Conservation (phyloP, 1,284 basidiomycete species). For the Ganoderma resinaceum region DNA sequence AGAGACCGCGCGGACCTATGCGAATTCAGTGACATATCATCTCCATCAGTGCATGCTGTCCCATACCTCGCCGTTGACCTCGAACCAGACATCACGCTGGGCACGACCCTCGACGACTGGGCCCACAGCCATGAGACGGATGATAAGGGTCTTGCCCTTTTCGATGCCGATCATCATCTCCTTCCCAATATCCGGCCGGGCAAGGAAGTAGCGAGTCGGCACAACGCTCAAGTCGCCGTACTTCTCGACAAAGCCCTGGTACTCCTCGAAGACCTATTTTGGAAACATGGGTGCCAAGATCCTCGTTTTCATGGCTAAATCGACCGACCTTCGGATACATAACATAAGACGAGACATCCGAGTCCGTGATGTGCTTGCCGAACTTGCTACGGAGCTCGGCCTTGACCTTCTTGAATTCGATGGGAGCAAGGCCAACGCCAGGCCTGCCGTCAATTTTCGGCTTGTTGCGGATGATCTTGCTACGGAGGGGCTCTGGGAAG, state of each 20-base stretch:
- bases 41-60: neutral
- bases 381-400: slow-evolving; percentile 92
- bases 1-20: slow-evolving; percentile 86
- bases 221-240: slow-evolving; percentile 95
- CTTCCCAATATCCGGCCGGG: slow-evolving; percentile 90
- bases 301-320: neutral
- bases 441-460: slow-evolving; percentile 94
- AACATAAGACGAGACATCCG: slow-evolving; percentile 94
- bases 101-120: slow-evolving; percentile 92
- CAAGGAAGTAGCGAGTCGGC: slow-evolving; percentile 97
- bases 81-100: slow-evolving; percentile 97
- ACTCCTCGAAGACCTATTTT: slow-evolving; percentile 93
- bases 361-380: slow-evolving; percentile 92
- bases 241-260: slow-evolving; percentile 92
- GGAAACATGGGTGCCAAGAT: slow-evolving; percentile 2
- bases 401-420: slow-evolving; percentile 98
- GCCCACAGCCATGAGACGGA: slow-evolving; percentile 95
- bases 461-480: slow-evolving; percentile 93
- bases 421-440: slow-evolving; percentile 84
- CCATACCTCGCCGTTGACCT: slow-evolving; percentile 92
- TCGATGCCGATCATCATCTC: slow-evolving; percentile 98
- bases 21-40: neutral
- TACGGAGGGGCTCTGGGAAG: slow-evolving; percentile 96
- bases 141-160: slow-evolving; percentile 96
- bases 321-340: slow-evolving; percentile 89